phyloP scores from a whole-genome alignment of 371 early-diverging fungal genomes.

The Nosema muscidifuracis region DNA sequence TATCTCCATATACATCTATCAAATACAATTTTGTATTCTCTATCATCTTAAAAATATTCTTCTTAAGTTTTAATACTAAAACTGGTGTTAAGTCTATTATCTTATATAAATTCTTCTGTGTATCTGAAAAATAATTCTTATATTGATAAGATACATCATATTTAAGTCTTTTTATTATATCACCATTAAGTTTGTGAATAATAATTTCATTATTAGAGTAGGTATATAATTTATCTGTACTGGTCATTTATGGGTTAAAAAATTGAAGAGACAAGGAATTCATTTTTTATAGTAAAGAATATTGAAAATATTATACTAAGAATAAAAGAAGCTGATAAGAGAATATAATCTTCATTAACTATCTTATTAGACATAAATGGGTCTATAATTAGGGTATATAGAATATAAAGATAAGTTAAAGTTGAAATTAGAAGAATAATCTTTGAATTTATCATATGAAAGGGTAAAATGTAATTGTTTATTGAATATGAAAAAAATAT shows the following conservation, averaged over 20 bases:
- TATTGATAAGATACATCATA: background rate
- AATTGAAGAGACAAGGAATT: background rate
- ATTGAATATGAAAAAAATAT: too few relatives aligned
- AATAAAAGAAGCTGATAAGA: background rate
- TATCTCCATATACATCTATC: conserved; percentile 24
- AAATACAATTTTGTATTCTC: conserved; percentile 8
- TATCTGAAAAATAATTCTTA: background rate
- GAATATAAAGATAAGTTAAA: background rate
- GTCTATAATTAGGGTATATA: background rate
- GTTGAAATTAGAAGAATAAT: background rate
- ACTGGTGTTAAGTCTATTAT: background rate
- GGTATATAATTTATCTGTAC: too few relatives aligned
- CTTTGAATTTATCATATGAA: background rate
- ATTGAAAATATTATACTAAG: background rate
- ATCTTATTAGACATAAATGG: background rate
- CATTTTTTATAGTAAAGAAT: background rate
- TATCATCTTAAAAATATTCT: conserved; percentile 2
- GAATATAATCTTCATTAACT: background rate
- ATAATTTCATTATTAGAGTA: background rate
- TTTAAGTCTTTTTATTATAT: background rate
- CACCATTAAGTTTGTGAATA: background rate
- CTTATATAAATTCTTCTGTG: background rate
- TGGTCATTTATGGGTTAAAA: background rate
- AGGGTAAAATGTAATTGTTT: too few relatives aligned
- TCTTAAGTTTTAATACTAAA: conserved; percentile 4